phyloP scores from a whole-genome alignment of 495 filamentous ascomycete genomes.

The Hyaloscypha hepaticicola region DNA sequence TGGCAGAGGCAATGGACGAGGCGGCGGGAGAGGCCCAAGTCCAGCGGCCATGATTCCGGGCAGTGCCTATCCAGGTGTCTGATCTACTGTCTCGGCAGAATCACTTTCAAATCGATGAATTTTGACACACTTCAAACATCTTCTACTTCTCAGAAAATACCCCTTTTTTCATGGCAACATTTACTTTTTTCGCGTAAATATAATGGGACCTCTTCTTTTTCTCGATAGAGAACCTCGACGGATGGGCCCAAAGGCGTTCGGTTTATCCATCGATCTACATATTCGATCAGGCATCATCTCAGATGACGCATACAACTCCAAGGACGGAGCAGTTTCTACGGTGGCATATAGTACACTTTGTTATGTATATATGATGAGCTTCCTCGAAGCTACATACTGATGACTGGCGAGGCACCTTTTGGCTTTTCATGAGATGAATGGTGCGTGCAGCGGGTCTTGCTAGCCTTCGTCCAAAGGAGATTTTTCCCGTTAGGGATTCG shows the following conservation, averaged over 20 bases:
- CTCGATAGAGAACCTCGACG: slow-evolving; percentile 22
- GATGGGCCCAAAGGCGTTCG: neutral
- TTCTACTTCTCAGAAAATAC: slow-evolving; percentile 11
- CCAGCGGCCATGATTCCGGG: slow-evolving; percentile 28
- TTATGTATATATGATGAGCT: neutral
- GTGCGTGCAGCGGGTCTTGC: slow-evolving; percentile 18
- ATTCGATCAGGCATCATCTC: neutral
- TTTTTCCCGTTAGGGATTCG: neutral
- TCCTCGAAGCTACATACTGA: neutral
- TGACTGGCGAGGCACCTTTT: neutral
- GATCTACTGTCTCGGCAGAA: neutral
- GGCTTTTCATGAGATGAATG: neutral
- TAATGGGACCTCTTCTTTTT: slow-evolving; percentile 18
- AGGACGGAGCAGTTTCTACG: neutral
- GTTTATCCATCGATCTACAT: neutral
- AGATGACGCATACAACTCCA: neutral
- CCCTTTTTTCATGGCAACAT: slow-evolving; percentile 7
- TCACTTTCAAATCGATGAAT: slow-evolving; percentile 6
- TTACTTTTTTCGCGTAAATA: slow-evolving; percentile 9
- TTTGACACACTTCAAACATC: slow-evolving; percentile 24
- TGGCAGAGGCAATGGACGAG: slow-evolving; percentile 20
- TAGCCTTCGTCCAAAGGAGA: neutral
- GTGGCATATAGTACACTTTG: neutral
- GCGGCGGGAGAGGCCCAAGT: slow-evolving; percentile 27
- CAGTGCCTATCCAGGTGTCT: slow-evolving; percentile 29